These are phyloP conservation scores for Phytophthora europaea DNA, from an alignment of 352 stramenopile species.

Conservation along the genomic window DNA sequence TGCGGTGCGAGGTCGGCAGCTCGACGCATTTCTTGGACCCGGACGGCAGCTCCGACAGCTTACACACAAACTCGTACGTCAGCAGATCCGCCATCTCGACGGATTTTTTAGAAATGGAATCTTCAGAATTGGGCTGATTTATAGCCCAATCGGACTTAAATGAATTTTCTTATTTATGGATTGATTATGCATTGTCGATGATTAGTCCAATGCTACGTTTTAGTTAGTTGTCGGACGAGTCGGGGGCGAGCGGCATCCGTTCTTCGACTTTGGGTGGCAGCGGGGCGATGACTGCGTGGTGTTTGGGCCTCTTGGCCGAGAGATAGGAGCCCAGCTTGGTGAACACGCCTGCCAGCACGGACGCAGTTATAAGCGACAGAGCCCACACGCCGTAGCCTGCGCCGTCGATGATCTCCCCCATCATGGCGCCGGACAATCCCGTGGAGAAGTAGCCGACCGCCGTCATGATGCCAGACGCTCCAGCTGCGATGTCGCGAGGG, in stretches of 20 bases:
- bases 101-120: neutral
- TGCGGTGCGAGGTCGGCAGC: constrained; percentile 73
- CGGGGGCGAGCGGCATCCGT: constrained; percentile 15
- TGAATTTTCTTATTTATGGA: neutral
- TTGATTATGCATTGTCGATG: constrained; percentile 11
- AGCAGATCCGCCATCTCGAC: constrained; percentile 45
- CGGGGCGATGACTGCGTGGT: constrained; percentile 46
- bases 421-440: constrained; percentile 42
- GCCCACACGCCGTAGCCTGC: constrained; percentile 61
- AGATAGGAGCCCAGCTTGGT: constrained; percentile 59
- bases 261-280: constrained; percentile 36
- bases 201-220: constrained; percentile 13
- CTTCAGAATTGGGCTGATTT: neutral
- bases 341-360: constrained; percentile 61
- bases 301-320: constrained; percentile 49
- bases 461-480: constrained; percentile 65
- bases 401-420: constrained; percentile 55
- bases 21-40: constrained; percentile 64
- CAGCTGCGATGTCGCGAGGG: constrained; percentile 63
- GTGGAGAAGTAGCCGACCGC: constrained; percentile 65
- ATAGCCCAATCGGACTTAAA: constrained; percentile 19
- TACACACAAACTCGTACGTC: constrained; percentile 77
- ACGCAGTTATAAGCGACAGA: constrained; percentile 58
- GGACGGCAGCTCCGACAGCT: constrained; percentile 63
- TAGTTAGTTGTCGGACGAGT: constrained; percentile 2